Percentiles rank a stretch among this genome's conserved stretches.
Evolutionary conservation across 495 filamentous ascomycete species (phyloP).

Genomic region (Endocarpon pusillum): DNA sequence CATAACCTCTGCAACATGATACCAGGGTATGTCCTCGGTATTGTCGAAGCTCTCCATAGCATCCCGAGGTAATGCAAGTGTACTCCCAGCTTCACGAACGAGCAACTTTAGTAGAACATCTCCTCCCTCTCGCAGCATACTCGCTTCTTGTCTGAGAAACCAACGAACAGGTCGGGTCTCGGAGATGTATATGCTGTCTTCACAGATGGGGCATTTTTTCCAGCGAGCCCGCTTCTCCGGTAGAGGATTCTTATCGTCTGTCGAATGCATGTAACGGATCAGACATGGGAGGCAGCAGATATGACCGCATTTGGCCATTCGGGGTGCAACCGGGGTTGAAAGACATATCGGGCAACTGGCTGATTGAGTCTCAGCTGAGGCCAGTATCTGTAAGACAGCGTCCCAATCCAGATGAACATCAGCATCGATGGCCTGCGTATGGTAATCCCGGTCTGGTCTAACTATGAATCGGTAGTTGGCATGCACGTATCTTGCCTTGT

Average conservation of each 20-base stretch:
- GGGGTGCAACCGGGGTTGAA: conserved; percentile 75
- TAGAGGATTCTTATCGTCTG: conserved; percentile 41
- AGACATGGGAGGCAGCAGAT: conserved; percentile 93
- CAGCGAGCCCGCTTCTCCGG: conserved; percentile 61
- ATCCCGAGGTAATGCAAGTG: conserved; percentile 73
- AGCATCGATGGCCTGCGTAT: conserved; percentile 63
- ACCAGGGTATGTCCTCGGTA: conserved; percentile 75
- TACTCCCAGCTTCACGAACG: conserved; percentile 60
- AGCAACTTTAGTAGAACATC: conserved; percentile 81
- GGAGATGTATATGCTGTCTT: conserved; percentile 69
- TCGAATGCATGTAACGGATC: conserved; percentile 87
- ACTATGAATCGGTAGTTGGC: conserved; percentile 97
- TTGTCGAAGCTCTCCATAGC: conserved; percentile 50
- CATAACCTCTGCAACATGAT: conserved; percentile 79
- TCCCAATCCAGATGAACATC: conserved; percentile 87
- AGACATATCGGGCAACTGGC: conserved; percentile 88
- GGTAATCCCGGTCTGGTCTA: conserved; percentile 62
- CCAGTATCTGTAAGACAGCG: conserved; percentile 78
- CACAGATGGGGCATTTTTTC: conserved; percentile 95
- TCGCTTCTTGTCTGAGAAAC: conserved; percentile 75
- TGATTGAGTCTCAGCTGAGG: conserved; percentile 72
- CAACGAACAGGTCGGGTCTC: conserved; percentile 85
- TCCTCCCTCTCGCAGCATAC: conserved; percentile 59
- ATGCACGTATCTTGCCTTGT: conserved; percentile 92
- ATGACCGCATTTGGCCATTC: conserved; percentile 95